A percentile compares a stretch with the other conserved stretches of the same genome.
These are phyloP conservation scores for Penicillium parvum DNA, from an alignment of 495 filamentous ascomycete genomes.

Conservation along the genomic window DNA sequence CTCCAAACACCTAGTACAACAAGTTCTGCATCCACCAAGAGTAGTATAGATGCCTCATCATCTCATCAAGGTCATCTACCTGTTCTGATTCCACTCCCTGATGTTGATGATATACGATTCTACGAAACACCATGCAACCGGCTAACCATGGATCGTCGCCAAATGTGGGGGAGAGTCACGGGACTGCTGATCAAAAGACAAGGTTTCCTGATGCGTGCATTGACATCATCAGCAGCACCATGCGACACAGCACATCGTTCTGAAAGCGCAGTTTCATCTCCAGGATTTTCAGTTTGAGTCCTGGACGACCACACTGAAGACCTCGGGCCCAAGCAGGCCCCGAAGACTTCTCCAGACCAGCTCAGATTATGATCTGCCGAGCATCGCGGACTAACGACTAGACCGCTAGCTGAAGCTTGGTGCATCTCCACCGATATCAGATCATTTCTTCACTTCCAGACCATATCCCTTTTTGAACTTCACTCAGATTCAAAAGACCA, in stretches of 20 bases:
- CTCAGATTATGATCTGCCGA: conserved; percentile 12
- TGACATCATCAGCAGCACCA: conserved; percentile 7
- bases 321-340: too few species aligned
- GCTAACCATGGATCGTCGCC: too few species aligned
- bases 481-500: too few species aligned
- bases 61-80: too few species aligned
- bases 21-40: too few species aligned
- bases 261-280: background rate
- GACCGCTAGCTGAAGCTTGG: background rate
- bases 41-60: too few species aligned
- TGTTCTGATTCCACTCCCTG: background rate
- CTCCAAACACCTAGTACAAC: background rate
- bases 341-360: background rate
- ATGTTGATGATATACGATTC: too few species aligned
- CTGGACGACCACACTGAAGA: background rate
- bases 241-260: background rate
- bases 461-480: background rate
- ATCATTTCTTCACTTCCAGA: background rate
- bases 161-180: conserved; percentile 11
- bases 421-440: conserved; percentile 1
- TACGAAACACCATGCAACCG: too few species aligned
- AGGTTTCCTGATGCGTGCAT: background rate
- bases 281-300: background rate
- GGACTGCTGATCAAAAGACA: conserved; percentile 11
- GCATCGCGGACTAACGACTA: background rate